Conservation (phyloP, 1,284 basidiomycete genomes). For the Leccinum cinnamomeum region DNA sequence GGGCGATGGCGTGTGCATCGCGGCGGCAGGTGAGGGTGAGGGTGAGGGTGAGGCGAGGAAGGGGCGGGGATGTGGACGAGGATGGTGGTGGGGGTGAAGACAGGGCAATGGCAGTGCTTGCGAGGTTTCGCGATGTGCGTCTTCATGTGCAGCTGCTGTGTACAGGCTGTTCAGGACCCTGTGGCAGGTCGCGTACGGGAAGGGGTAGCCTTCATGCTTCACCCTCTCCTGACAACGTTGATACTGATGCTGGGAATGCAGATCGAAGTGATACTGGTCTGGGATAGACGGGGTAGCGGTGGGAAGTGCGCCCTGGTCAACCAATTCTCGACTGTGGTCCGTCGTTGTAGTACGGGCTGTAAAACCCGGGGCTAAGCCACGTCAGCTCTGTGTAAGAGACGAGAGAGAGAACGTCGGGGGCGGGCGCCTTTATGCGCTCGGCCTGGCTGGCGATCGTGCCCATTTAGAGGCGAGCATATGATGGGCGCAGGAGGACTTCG, state of each 20-base stretch:
- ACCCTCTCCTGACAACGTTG: background rate
- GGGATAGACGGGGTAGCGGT: background rate
- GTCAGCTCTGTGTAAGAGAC: conserved; percentile 91
- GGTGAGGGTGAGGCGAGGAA: too few relatives aligned
- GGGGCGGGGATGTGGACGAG: too few relatives aligned
- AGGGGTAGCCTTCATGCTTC: background rate
- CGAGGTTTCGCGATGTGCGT: conserved; percentile 1
- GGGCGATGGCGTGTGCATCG: too few relatives aligned
- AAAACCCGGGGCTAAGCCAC: conserved; percentile 82
- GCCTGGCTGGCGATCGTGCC: conserved; percentile 74
- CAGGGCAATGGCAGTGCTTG: background rate
- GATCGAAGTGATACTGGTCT: background rate
- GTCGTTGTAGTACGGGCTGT: conserved; percentile 84
- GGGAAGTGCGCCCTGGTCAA: background rate
- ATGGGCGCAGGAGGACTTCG: conserved; percentile 81
- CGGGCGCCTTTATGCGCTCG: conserved; percentile 57
- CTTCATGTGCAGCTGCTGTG: conserved; percentile 6
- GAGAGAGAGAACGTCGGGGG: conserved; percentile 65
- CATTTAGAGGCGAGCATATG: conserved; percentile 79
- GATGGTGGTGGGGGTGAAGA: too few relatives aligned
- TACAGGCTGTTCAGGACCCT: conserved; percentile 4
- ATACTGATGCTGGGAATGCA: background rate
- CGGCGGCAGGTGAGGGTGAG: too few relatives aligned
- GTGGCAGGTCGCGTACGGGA: background rate
- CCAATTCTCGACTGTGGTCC: conserved; percentile 23